These are phyloP conservation scores for Saussurea involucrata DNA, from an alignment of 129 eudicot species.

Conservation along the genomic window DNA sequence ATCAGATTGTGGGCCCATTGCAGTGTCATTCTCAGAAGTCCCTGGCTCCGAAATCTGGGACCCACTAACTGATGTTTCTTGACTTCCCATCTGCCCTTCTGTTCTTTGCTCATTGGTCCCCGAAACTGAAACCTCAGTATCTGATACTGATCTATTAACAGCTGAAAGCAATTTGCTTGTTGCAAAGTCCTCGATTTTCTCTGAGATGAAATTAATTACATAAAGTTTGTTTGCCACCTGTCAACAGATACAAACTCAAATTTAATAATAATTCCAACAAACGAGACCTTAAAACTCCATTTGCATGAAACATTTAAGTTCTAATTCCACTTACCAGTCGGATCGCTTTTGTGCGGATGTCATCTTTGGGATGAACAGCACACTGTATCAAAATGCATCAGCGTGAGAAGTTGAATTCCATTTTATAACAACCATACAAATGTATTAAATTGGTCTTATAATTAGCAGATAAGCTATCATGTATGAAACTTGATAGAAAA, in stretches of 20 bases:
- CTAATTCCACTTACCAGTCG: conserved; percentile 58
- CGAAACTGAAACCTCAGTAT: conserved; percentile 34
- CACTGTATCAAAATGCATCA: conserved; percentile 56
- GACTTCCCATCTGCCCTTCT: conserved; percentile 69
- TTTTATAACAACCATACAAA: neutral
- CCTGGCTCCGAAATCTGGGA: conserved; percentile 68
- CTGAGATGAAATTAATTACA: conserved; percentile 53
- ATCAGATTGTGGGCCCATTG: conserved; percentile 33
- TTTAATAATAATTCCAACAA: neutral
- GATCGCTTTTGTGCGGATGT: conserved; percentile 83
- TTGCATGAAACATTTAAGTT: conserved; percentile 6
- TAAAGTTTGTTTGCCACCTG: conserved; percentile 96
- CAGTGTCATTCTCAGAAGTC: conserved; percentile 38
- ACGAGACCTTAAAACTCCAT: conserved; percentile 12
- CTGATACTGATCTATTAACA: conserved; percentile 43
- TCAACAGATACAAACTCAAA: conserved; percentile 14
- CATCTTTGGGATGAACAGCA: conserved; percentile 84
- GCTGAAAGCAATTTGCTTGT: conserved; percentile 73
- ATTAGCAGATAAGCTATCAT: neutral
- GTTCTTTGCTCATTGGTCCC: conserved; percentile 44
- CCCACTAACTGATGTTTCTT: conserved; percentile 83
- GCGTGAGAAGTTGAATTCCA: conserved; percentile 9
- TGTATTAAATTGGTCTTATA: too few species aligned
- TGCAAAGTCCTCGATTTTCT: conserved; percentile 76
- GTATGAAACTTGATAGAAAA: neutral